Conservation (phyloP, 2,329 filamentous ascomycete species). For the Rhytidhysteron rufulum region DNA sequence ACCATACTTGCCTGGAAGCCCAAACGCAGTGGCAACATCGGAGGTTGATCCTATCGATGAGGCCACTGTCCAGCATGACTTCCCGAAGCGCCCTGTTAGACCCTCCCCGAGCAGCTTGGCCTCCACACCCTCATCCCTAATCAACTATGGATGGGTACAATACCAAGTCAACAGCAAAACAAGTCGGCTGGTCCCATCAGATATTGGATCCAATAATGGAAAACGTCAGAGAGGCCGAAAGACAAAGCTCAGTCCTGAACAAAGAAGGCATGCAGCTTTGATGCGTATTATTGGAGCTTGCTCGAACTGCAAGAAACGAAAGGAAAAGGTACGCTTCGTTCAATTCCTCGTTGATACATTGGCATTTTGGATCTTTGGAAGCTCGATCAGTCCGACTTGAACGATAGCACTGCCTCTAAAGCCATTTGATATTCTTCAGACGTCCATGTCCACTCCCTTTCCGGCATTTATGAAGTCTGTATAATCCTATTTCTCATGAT, state of each 20-base stretch:
- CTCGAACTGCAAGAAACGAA: slow-evolving; percentile 27
- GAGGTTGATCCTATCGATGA: slow-evolving; percentile 23
- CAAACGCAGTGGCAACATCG: slow-evolving; percentile 13
- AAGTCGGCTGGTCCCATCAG: slow-evolving; percentile 27
- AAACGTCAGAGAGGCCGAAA: slow-evolving; percentile 28
- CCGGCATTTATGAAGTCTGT: too few relatives aligned
- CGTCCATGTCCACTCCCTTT: too few relatives aligned
- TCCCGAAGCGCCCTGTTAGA: slow-evolving; percentile 21
- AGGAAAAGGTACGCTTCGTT: slow-evolving; percentile 31
- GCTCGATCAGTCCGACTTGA: too few relatives aligned
- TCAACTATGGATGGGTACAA: slow-evolving; percentile 28
- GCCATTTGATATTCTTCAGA: too few relatives aligned
- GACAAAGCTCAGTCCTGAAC: slow-evolving; percentile 27
- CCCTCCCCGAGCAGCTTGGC: slow-evolving; percentile 10
- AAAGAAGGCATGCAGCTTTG: slow-evolving; percentile 31
- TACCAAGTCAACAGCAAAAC: slow-evolving; percentile 30
- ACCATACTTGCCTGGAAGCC: slow-evolving; percentile 8
- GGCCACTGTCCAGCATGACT: slow-evolving; percentile 24
- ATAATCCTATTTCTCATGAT: too few relatives aligned
- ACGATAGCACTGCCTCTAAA: too few relatives aligned
- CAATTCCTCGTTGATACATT: too few relatives aligned
- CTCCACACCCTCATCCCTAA: slow-evolving; percentile 21
- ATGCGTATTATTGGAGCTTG: slow-evolving; percentile 35
- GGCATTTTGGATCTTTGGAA: too few relatives aligned
- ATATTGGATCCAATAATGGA: slow-evolving; percentile 21